Conservation (phyloP, 495 filamentous ascomycete genomes). For the Apiosordaria backusii region DNA sequence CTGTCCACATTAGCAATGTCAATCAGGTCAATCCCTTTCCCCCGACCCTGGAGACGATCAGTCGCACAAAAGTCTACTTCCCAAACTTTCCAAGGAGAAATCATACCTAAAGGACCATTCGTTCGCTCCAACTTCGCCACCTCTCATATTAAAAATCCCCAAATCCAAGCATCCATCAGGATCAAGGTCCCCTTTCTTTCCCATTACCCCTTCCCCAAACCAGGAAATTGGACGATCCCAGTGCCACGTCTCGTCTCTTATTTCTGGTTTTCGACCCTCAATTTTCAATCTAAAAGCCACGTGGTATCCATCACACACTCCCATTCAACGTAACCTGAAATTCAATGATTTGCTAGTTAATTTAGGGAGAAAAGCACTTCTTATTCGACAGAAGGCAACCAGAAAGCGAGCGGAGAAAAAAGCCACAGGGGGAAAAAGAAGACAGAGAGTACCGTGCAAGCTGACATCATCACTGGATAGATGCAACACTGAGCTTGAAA, state of each 20-base stretch:
- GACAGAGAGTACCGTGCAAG: not conserved
- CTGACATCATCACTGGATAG: not conserved
- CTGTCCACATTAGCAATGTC: not conserved
- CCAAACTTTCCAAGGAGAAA: not conserved
- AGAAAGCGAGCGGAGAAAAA: not conserved
- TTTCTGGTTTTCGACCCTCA: not conserved
- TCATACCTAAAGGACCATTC: not conserved
- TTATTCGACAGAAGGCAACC: not conserved
- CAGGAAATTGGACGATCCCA: not conserved
- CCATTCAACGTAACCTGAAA: not conserved
- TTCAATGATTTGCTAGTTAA: not conserved
- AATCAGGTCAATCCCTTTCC: not conserved
- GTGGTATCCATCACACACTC: not conserved
- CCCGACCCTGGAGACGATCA: not conserved
- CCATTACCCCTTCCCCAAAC: not conserved
- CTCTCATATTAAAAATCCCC: not conserved
- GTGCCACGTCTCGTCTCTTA: not conserved
- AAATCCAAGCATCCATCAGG: not conserved
- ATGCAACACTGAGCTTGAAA: not conserved
- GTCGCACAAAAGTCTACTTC: not conserved
- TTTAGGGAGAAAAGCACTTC: not conserved
- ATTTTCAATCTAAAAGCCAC: not conserved
- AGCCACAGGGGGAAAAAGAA: not conserved
- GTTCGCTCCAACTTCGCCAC: not conserved
- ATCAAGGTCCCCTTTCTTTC: not conserved